Conservation (phyloP, 371 early-diverging fungal species). For the Circinella minor region DNA sequence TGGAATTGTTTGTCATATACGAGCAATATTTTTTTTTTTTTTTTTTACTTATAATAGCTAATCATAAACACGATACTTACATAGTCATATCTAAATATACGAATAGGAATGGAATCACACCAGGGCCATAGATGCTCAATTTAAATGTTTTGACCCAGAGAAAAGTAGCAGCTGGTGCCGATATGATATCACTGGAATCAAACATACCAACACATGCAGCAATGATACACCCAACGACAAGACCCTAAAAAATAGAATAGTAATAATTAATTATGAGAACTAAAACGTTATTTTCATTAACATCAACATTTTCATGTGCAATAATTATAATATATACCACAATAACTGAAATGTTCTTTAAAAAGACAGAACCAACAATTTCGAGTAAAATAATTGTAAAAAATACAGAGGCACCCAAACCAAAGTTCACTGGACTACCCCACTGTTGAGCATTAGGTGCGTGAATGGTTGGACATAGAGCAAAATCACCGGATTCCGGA, state of each 20-base stretch:
- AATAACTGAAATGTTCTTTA: slow-evolving; percentile 62
- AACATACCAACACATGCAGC: slow-evolving; percentile 63
- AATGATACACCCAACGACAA: slow-evolving; percentile 60
- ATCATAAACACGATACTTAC: background rate
- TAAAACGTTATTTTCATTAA: no score
- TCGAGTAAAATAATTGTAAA: slow-evolving; percentile 60
- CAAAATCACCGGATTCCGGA: slow-evolving; percentile 34
- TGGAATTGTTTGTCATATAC: background rate
- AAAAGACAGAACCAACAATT: slow-evolving; percentile 60
- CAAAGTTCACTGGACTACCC: slow-evolving; percentile 53
- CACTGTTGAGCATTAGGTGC: slow-evolving; percentile 62
- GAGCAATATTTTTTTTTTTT: background rate
- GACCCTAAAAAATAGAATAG: slow-evolving; percentile 24
- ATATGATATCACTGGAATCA: slow-evolving; percentile 37
- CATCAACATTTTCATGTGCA: no score
- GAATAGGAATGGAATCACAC: slow-evolving; percentile 61
- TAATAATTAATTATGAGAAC: no score
- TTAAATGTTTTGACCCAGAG: slow-evolving; percentile 63
- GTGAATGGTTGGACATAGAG: slow-evolving; percentile 37
- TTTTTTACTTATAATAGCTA: no score
- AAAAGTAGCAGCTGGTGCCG: slow-evolving; percentile 61
- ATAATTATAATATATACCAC: slow-evolving; percentile 14
- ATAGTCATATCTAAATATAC: slow-evolving; percentile 55
- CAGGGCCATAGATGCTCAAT: slow-evolving; percentile 57
- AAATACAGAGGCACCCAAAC: slow-evolving; percentile 60